Evolutionary conservation across 352 stramenopile genomes (phyloP), one percentile per base, ranked within the genome.

Genomic region (Detonula confervacea): DNA sequence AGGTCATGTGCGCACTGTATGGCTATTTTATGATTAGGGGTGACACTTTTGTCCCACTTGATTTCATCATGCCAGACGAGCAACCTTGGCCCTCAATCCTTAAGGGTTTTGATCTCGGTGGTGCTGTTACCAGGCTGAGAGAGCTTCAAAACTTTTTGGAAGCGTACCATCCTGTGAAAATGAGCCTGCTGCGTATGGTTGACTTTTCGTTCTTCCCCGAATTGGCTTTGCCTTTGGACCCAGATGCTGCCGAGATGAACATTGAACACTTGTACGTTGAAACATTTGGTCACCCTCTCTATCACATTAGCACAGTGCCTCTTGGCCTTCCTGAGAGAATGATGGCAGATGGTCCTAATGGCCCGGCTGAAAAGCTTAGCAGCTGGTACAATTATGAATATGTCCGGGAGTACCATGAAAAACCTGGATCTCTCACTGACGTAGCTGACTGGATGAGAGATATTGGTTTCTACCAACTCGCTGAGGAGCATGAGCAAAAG

Each of bases 141-240:
- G 77, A 92, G 44, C 65, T 92, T 3, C 85, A 94, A 67, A 88
- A 92, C 63, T 91, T 93, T 55, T 81, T 94, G 20, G 81, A 93
- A 73, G 80, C 87, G 44, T 91, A 91, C 54, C 87, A 94, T 73
- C 74, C 86, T 37, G 84, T 92, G 60, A 94, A 93, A 74, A 86
- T 93, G 69, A 83, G 70, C 33, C 56, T 94, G 11, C 72, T 94
- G 16, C 63, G 84, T 33, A 90, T 90, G 80, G 81, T 94, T 51
- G 85, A 94, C 59, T 94, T 94, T 76, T 69, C 87, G n/a, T 94
- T 90, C 83, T 92, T 94, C 54, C 84, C 84, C 25, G 84, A 85
- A 22, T 72, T 92, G 51, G 85, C 86, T 30, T 30, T 87, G 9
- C 87, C 87, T 59, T 73, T 92, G 29, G 84, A 92, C 82, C 87